Base-by-base conservation (phyloP, 2,329 filamentous ascomycete species). In the Cladosporium sp. region DNA sequence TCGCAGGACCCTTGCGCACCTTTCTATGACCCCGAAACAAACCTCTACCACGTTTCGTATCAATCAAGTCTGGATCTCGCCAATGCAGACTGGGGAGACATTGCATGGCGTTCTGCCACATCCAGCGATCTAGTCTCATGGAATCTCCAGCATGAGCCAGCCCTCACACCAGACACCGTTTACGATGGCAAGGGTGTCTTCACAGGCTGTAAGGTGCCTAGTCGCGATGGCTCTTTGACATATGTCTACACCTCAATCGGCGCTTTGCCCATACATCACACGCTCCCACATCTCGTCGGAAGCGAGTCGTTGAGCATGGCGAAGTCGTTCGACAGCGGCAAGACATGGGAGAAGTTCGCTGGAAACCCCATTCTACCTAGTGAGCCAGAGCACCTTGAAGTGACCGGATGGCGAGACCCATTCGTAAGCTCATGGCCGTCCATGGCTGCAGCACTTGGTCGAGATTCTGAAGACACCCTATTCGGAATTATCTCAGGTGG, bases 401-500 rank as follows among this genome's bases (percentile, higher is more conserved):
- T 81, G 14, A 80, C 78, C 1, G 79, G 78, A 3, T 82, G 77
- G 76, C 71, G 80, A 64, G 80, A 82, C 66, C 80, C 80, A 0
- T 81, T 73, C 59, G 66, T 81, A 13, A 71, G 65, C 46, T 43
- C 65, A 6, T 79, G 77, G 77, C 65, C 72, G 16, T 63, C 69
- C 2, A 70, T 77, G 69, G 68, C 66, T 21, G 49, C 32, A 14
- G 59, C 67, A 7, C 63, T 73, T 8, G 65, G 65, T 23, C 43
- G 67, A 5, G 59, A 67, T 21, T 30, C 67, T 5, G 61, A 68
- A 10, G 34, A 69, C 5, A 72, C 67, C 5, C 71, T 84, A 0
- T 84, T 82, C 65, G 83, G 81, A 2, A 76, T 84, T 14, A 74
- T 85, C 10, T 83, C 82, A 0, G 83, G 83, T 1, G 83, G 83